Evolutionary conservation across 768 basidiomycete genomes (phyloP), one percentile per base, ranked within the genome.

Genomic region (Leccinum subtestaceum): DNA sequence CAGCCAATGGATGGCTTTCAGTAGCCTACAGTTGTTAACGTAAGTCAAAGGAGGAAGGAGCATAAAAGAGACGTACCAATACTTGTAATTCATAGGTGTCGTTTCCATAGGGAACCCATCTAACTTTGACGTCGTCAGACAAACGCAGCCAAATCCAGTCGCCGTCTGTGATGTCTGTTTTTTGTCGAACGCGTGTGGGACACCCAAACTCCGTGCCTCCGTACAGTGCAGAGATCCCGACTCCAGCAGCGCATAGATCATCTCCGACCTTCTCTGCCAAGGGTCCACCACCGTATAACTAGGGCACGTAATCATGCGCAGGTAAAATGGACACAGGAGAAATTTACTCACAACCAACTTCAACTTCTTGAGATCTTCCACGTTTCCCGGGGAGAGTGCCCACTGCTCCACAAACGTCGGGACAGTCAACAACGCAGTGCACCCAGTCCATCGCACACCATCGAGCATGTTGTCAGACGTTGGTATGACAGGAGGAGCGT

Each of bases 81-180:
- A 75, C 45, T 29, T 78, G 70, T 3, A 66, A 64, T 59, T 80
- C 78, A 40, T 70, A 79, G 0, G 64, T 62, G 12, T 60, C 66
- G 29, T 70, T 69, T 5, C 66, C 74, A 34, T 75, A 58, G 10
- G 75, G 74, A 7, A 71, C 53, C 64, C 74, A 73, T n/a, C 68
- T 59, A 9, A 63, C 1, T 2, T 62, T 80, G 9, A 66, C 10
- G 5, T 58, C 13, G 15, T 63, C 63, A 3, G 50, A 21, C 27
- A 59, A 59, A 45, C 7, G 51, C 19, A 63, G 1, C 61, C 57
- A 63, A 19, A 51, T 49, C 68, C 65, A 69, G 34, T 69, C 65
- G 12, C 65, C 62, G 17, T 59, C 63, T 8, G 29, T 36, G 21
- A 64, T 38, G 5, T 64, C 57, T 25, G 55, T 5, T 31, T 38